Base-by-base conservation (phyloP, 129 eudicot genomes). In the Saposhnikovia divaricata region DNA sequence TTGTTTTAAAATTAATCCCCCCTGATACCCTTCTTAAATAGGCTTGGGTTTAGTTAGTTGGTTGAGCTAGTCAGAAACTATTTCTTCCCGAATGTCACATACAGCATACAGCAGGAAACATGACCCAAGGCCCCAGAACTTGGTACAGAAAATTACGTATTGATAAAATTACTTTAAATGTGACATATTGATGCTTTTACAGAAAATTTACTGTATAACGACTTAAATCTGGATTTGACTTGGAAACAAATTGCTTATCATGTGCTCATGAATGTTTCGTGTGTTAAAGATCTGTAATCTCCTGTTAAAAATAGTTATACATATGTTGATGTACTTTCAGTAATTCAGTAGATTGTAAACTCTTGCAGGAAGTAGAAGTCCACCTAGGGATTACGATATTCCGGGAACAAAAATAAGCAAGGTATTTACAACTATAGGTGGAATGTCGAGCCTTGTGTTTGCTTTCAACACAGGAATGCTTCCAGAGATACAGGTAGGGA, bases 391-490 rank as follows among this genome's bases (percentile, higher is more conserved):
- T 80, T 92, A 92, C 76, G 82, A 74, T 79, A 87, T 90, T 63
- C 92, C 90, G 0, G 92, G 94, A 80, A 57, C 90, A 21, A 45
- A 39, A 43, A 23, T 77, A 42, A 71, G 87, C 87, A 90, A 80
- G 86, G 78, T 85, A 61, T 92, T 95, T 83, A 87, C 91, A 21
- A 89, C 89, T 50, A 92, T 95, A 9, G 96, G 99, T 83, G 97
- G 96, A 80, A 80, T 89, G 80, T 96, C 97, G 38, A 92, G 87
- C 85, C 93, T 90, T 65, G 93, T 92, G 81, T 95, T 95, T 83
- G 88, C 95, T 45, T 92, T 92, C 85, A 95, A 92, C 82, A 95
- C 99, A 10, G 98, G 99, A 84, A 96, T 96, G 99, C 95, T 96
- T 72, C 99, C 99, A 31, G 99, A 96, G 83, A 96, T 96, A 53